These are phyloP conservation scores for Coemansia sp. DNA, from an alignment of 192 early-diverging fungal genomes.

Conservation along the genomic window DNA sequence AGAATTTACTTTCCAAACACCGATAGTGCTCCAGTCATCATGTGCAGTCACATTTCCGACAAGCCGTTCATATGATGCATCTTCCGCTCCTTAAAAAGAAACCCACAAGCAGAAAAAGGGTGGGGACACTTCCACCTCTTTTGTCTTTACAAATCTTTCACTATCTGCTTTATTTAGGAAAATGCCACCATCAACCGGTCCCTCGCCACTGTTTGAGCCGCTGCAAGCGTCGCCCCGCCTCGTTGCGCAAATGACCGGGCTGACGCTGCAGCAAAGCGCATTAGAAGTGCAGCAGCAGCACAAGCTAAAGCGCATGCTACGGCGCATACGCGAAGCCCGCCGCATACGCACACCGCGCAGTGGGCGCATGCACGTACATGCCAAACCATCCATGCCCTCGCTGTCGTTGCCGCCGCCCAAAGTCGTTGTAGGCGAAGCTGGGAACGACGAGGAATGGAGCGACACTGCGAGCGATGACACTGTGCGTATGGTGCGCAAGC, in stretches of 20 bases:
- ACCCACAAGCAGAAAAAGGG: background rate
- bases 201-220: constrained; percentile 40
- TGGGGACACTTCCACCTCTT: too few relatives aligned
- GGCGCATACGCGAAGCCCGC: constrained; percentile 33
- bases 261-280: constrained; percentile 39
- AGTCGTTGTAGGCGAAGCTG: background rate
- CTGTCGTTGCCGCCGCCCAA: constrained; percentile 15
- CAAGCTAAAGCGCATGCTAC: constrained; percentile 48
- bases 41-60: too few relatives aligned
- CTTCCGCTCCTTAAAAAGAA: too few relatives aligned
- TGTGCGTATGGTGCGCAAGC: constrained; percentile 15
- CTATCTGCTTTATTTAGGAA: background rate
- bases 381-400: constrained; percentile 3
- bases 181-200: constrained; percentile 17
- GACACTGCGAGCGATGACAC: constrained; percentile 15
- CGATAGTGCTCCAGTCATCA: too few relatives aligned
- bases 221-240: constrained; percentile 39
- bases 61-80: too few relatives aligned
- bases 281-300: constrained; percentile 45
- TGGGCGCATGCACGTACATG: background rate
- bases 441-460: constrained; percentile 20
- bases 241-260: constrained; percentile 50
- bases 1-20: background rate
- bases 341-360: background rate
- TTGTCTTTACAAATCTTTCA: too few relatives aligned